These are phyloP conservation scores for Jacaranda copaia DNA, from an alignment of 257 asterid genomes.

Conservation along the genomic window DNA sequence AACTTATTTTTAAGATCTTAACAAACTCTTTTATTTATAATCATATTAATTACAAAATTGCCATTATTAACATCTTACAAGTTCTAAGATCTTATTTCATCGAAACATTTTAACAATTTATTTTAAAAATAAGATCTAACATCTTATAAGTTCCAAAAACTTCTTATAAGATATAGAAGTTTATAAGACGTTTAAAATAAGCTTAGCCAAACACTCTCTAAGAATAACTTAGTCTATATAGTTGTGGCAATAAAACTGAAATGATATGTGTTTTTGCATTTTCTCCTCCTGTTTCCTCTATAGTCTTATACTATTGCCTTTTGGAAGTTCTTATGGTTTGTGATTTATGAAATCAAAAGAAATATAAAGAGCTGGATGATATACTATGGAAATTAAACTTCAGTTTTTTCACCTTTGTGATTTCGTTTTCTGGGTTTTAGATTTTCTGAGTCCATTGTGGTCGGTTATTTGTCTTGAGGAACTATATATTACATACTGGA, in stretches of 20 bases:
- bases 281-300: neutral
- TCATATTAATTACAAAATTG: too few species aligned
- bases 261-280: neutral
- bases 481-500: neutral
- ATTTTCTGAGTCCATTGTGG: neutral
- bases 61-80: too few species aligned
- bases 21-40: too few species aligned
- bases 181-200: too few species aligned
- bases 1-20: too few species aligned
- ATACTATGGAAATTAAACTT: neutral
- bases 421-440: slow-evolving; percentile 1
- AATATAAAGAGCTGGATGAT: neutral
- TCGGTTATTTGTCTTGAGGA: slow-evolving; percentile 10
- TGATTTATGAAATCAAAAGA: neutral
- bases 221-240: neutral
- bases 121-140: too few species aligned
- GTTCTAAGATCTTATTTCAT: too few species aligned
- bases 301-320: neutral
- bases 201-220: too few species aligned
- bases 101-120: too few species aligned
- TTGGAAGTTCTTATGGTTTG: neutral
- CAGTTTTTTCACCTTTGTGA: neutral
- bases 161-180: too few species aligned
- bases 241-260: neutral
- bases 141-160: too few species aligned